Evolutionary conservation across 345 rosid species (phyloP).

Genomic region (Lumnitzera littorea): DNA sequence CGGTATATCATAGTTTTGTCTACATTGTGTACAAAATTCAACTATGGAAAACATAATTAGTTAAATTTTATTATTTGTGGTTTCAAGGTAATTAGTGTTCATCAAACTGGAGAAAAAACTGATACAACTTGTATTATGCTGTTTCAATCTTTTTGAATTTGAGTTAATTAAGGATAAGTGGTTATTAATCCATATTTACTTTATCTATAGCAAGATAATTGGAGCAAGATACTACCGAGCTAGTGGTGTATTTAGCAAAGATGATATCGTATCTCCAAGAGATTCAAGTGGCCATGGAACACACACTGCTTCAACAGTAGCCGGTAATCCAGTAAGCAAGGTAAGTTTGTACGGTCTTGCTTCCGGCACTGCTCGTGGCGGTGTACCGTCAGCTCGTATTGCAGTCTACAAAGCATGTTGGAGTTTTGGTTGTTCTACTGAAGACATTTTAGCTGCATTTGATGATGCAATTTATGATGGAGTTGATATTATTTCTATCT

Average conservation of each 20-base stretch:
- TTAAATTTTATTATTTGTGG: too few species aligned
- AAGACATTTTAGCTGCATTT: conserved; percentile 28
- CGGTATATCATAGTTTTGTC: too few species aligned
- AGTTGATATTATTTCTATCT: conserved; percentile 17
- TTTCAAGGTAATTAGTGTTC: too few species aligned
- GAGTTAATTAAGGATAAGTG: too few species aligned
- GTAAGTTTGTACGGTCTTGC: conserved; percentile 20
- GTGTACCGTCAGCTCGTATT: conserved; percentile 21
- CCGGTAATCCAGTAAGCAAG: conserved; percentile 13
- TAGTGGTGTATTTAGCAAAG: not conserved
- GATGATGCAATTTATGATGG: conserved; percentile 40
- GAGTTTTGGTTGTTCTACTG: conserved; percentile 10
- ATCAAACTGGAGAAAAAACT: too few species aligned
- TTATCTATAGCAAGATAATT: conserved; percentile 1
- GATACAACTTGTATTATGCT: too few species aligned
- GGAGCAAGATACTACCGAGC: conserved; percentile 9
- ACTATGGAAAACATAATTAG: too few species aligned
- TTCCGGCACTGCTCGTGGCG: conserved; percentile 29
- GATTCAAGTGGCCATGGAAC: conserved; percentile 22
- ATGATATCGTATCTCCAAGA: conserved; percentile 11
- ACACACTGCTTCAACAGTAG: conserved; percentile 34
- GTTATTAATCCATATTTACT: too few species aligned
- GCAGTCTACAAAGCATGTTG: conserved; percentile 36
- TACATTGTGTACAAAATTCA: too few species aligned
- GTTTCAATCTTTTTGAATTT: too few species aligned